Evolutionary conservation across 1,284 basidiomycete genomes (phyloP).

Genomic region (Sporisorium scitamineum): DNA sequence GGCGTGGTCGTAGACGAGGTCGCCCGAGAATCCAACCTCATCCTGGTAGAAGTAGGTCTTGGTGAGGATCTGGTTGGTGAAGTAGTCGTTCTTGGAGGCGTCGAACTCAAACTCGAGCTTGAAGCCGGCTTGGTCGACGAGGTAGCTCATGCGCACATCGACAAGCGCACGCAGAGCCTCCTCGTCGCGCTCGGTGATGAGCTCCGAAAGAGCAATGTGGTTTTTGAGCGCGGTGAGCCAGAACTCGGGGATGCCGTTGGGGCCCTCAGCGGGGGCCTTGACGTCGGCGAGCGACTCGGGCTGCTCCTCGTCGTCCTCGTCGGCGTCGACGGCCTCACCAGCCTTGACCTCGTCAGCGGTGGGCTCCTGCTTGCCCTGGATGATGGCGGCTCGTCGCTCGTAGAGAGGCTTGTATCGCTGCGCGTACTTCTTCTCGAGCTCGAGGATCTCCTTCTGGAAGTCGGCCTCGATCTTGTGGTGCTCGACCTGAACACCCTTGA

Average conservation of each 20-base stretch:
- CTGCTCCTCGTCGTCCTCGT: conserved; percentile 72
- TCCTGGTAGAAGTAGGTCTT: conserved; percentile 96
- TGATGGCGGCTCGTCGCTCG: conserved; percentile 85
- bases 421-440: conserved; percentile 97
- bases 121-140: conserved; percentile 84
- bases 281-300: conserved; percentile 70
- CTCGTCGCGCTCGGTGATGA: conserved; percentile 93
- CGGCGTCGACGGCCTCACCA: conserved; percentile 77
- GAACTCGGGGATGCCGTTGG: conserved; percentile 88
- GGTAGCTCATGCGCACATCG: conserved; percentile 79
- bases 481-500: conserved; percentile 94
- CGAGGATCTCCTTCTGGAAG: conserved; percentile 95
- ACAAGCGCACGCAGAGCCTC: conserved; percentile 77
- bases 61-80: conserved; percentile 83
- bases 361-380: conserved; percentile 81
- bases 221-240: conserved; percentile 97
- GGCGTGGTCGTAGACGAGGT: conserved; percentile 94
- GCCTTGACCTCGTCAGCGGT: conserved; percentile 85
- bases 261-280: conserved; percentile 69
- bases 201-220: conserved; percentile 84
- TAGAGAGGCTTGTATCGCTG: conserved; percentile 86
- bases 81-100: conserved; percentile 80
- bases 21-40: conserved; percentile 91
- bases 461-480: conserved; percentile 92
- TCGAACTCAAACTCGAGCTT: conserved; percentile 85